Percentiles rank a stretch among this genome's conserved stretches.
Conservation (phyloP, 1,139 yeast genomes). For the Casaregolazyma suthepensis region DNA sequence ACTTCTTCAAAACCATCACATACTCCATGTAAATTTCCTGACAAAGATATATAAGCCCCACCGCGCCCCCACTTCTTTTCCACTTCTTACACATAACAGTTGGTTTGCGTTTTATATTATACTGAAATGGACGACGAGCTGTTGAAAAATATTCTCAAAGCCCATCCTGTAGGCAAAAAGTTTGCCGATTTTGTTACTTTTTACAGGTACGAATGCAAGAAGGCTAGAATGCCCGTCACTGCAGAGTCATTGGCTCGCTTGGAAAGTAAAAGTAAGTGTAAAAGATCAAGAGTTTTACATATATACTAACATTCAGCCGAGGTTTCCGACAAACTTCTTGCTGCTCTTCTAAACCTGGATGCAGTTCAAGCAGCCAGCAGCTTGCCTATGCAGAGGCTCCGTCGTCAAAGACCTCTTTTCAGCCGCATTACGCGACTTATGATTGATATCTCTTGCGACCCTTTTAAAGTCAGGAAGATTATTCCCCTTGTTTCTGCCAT, state of each 20-base stretch:
- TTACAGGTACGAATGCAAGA: background rate
- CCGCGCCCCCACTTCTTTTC: background rate
- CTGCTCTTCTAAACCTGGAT: background rate
- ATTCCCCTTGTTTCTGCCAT: background rate
- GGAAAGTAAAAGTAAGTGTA: background rate
- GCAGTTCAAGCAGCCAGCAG: background rate
- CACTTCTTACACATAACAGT: background rate
- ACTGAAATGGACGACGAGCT: background rate
- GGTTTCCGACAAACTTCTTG: background rate
- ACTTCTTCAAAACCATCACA: background rate
- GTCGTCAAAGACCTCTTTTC: background rate
- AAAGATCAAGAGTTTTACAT: background rate
- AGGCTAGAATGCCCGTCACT: background rate
- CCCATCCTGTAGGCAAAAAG: background rate
- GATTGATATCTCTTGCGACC: background rate
- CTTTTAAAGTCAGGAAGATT: background rate
- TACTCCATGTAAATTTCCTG: background rate
- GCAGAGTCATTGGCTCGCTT: background rate
- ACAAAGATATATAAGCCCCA: background rate
- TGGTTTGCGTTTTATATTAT: background rate
- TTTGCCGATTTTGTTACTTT: background rate
- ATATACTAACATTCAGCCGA: background rate
- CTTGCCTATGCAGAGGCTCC: background rate
- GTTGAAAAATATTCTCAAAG: background rate
- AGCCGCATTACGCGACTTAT: background rate